Base-by-base conservation (phyloP, 1,284 basidiomycete species). In the Microbotryum saponariae region DNA sequence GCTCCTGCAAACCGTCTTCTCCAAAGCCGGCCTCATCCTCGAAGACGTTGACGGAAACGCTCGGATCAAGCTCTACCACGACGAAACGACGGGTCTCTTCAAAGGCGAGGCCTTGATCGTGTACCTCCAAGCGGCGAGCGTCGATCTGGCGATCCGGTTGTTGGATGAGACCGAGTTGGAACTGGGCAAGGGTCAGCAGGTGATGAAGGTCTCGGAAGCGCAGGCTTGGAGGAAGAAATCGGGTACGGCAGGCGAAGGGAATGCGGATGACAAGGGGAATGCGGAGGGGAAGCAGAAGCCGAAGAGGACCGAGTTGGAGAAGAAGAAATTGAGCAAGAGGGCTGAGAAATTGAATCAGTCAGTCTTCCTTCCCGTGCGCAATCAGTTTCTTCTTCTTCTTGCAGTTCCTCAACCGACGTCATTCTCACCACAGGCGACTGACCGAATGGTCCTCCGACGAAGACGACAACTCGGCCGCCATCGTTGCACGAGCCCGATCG, bases 71-170 rank as follows among this genome's bases (percentile, higher is more conserved):
- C 81, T 98, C 78, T 98, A 99, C 76, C 85, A 87, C 59, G 85
- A 84, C 65, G 89, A 89, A 3, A 1, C 44, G 6, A 31, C 37
- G 14, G 91, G 91, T n/a, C 77, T 80, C 42, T 97, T 97, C 76
- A 96, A 85, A 71, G 94, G 96, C 42, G 94, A 98, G 69, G 94
- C 94, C 1, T 78, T 98, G 65, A 86, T 99, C 61, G 91, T 97
- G 52, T 99, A 90, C 76, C 96, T 97, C 80, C 97, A 97, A 75
- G 91, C 94, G 73, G 94, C 93, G 65, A 92, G 89, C 33, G 96
- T 98, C 20, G 78, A 81, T 14, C 80, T 98, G 58, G 94, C 93
- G 3, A 77, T 91, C 59, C 87, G 81, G 65, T 80, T 98, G 64
- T 79, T 98, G 62, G 93, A 97, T 74, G 94, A 97, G 65, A 91